Conservation (phyloP, 441 rosid species). For the Corymbia calophylla region DNA sequence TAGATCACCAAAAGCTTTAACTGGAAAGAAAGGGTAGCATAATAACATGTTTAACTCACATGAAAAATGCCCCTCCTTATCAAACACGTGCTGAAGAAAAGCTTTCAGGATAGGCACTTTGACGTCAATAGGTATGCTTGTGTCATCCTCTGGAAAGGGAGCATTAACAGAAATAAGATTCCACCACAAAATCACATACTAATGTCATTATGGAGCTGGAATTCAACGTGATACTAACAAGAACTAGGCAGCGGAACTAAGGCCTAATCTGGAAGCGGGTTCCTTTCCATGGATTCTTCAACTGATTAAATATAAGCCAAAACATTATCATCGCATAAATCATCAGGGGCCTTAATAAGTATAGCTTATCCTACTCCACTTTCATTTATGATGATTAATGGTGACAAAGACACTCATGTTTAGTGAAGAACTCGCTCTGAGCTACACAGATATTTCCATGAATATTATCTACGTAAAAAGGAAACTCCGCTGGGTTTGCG, state of each 20-base stretch:
- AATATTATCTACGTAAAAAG: background rate
- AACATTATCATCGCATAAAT: background rate
- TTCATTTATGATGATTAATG: background rate
- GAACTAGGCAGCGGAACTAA: background rate
- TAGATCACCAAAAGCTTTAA: background rate
- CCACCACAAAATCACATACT: background rate
- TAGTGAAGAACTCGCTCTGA: background rate
- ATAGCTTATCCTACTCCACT: background rate
- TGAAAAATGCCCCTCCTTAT: background rate
- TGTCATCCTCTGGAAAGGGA: background rate
- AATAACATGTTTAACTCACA: background rate
- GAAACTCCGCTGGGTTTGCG: background rate
- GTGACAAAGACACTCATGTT: background rate
- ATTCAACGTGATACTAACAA: background rate
- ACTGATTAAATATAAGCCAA: background rate
- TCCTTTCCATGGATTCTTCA: background rate
- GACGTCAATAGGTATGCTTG: background rate
- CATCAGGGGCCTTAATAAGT: background rate
- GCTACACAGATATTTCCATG: background rate
- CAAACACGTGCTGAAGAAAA: background rate
- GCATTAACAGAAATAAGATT: background rate
- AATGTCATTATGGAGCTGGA: background rate
- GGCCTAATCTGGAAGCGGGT: background rate
- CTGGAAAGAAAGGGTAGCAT: background rate
- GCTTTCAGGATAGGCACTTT: background rate